Conservation (phyloP, 1,139 yeast genomes). For the Candida buenavistaensis region DNA sequence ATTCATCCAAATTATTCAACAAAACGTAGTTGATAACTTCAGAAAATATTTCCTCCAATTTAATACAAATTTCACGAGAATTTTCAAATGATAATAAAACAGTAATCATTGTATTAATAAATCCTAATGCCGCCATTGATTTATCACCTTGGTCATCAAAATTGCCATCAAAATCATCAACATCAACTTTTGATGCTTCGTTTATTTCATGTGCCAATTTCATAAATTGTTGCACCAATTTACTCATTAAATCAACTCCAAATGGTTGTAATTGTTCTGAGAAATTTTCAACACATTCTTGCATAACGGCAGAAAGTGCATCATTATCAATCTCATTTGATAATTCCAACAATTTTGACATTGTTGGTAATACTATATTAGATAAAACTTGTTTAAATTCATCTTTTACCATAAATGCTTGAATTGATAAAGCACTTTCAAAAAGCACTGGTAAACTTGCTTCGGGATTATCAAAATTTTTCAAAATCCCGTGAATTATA, state of each 20-base stretch:
- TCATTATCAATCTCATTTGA: constrained; percentile 87
- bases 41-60: constrained; percentile 69
- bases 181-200: constrained; percentile 55
- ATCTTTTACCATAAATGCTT: constrained; percentile 67
- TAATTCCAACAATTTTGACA: constrained; percentile 74
- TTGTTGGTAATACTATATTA: constrained; percentile 70
- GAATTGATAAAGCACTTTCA: constrained; percentile 84
- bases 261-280: constrained; percentile 90
- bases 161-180: constrained; percentile 44
- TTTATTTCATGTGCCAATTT: constrained; percentile 69
- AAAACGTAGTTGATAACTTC: constrained; percentile 76
- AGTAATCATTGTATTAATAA: constrained; percentile 83
- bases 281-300: constrained; percentile 89
- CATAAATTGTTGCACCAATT: constrained; percentile 77
- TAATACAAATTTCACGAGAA: constrained; percentile 62
- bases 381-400: constrained; percentile 70
- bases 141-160: constrained; percentile 67
- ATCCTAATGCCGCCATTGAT: constrained; percentile 84
- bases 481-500: constrained; percentile 67
- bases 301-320: constrained; percentile 87
- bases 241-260: constrained; percentile 82
- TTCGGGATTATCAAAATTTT: constrained; percentile 49
- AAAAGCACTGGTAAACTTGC: constrained; percentile 72
- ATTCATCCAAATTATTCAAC: constrained; percentile 67
- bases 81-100: constrained; percentile 86